Base-by-base conservation (phyloP, 108 stramenopile species). In the Stephanodiscus triporus region DNA sequence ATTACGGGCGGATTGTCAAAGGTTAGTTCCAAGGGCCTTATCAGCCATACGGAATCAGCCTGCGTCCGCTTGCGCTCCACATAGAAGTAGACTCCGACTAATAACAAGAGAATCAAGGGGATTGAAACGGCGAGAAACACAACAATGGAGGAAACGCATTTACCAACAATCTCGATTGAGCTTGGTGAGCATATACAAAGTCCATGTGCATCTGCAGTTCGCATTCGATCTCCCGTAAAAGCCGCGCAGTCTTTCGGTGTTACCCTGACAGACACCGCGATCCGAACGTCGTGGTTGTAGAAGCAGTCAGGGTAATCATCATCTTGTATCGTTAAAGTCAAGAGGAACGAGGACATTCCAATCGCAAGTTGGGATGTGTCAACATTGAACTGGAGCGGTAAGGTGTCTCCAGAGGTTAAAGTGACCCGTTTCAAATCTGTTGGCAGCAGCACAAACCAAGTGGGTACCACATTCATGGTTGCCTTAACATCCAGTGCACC, bases 41-140 rank as follows among this genome's bases (percentile, higher is more conserved):
- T 81, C 26, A 37, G 16, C 81, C 80, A 85, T 22, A 82, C 51
- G 9, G 80, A 48, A 59, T 85, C 84, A 16, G 68, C 38, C 56
- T 85, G 80, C 30, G 42, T 55, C 1, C 66, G 55, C 60, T 68
- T 78, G 42, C 60, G 45, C 32, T 73, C 54, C 17, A 82, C 42
- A 42, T 79, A 82, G 17, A 48, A 75, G 17, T 59, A 69, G 19
- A 65, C 67, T n/a, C 70, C 51, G 22, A 78, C 27, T 9, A 23
- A 63, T 9, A 72, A 45, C 17, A 82, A 23, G 11, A 77, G 14
- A 48, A 82, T 29, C 11, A 73, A 19, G 6, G 78, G 43, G 17
- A 78, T 42, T 9, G 40, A 42, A 1, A 42, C 40, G 40, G 40
- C 40, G 40, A 42, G 40, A 9, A 42, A 42, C 40, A 42, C 40